phyloP scores from a whole-genome alignment of 306 rosid genomes.

The Ochetophila trinervis region DNA sequence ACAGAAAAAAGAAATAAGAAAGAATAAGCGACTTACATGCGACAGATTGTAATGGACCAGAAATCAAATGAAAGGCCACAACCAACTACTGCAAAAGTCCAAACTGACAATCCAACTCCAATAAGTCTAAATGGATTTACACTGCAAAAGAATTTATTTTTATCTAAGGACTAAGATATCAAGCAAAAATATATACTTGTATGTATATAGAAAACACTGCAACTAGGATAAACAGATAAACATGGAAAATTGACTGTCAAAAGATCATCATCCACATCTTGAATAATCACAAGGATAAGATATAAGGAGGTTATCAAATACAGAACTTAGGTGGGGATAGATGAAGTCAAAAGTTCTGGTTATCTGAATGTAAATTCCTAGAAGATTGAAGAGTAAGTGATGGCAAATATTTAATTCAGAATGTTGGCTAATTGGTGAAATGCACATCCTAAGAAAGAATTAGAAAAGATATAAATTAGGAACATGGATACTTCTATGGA shows the following conservation, averaged over 20 bases:
- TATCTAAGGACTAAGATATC: constrained; percentile 5
- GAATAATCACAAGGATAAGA: neutral
- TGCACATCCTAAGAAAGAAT: too few relatives aligned
- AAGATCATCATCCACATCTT: neutral
- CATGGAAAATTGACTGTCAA: too few relatives aligned
- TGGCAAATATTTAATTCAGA: too few relatives aligned
- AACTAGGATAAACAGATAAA: neutral
- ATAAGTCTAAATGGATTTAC: constrained; percentile 79
- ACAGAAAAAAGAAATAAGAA: constrained; percentile 5
- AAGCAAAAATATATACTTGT: constrained; percentile 2
- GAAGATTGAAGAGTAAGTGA: too few relatives aligned
- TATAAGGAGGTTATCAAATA: too few relatives aligned
- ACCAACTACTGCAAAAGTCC: constrained; percentile 65
- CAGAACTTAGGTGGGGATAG: too few relatives aligned
- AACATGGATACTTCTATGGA: too few relatives aligned
- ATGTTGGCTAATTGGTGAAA: too few relatives aligned
- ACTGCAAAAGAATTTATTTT: constrained; percentile 41
- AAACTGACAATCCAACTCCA: constrained; percentile 81
- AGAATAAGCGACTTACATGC: constrained; percentile 57
- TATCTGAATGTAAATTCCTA: too few relatives aligned
- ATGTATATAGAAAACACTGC: neutral
- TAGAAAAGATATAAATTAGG: too few relatives aligned
- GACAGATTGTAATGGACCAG: constrained; percentile 77
- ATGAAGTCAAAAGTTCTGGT: too few relatives aligned
- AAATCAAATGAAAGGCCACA: constrained; percentile 62